Percentiles rank a stretch among this genome's conserved stretches.
These are phyloP conservation scores for Rhodotorula sp. DNA, from an alignment of 1,284 basidiomycete species.

Conservation along the genomic window DNA sequence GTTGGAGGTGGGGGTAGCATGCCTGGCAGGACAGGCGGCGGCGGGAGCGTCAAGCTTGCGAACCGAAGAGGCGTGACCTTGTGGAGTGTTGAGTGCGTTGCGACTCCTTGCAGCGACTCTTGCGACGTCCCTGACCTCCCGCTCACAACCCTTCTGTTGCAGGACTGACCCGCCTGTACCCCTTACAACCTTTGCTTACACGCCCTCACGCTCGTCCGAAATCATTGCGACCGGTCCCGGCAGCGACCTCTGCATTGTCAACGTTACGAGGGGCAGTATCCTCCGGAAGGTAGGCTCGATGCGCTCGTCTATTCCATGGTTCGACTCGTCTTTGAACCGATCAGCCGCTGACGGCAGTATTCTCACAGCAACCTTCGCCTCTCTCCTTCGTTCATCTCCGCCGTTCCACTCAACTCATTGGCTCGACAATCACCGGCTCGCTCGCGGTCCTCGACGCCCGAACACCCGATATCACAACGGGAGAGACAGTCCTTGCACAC, in stretches of 20 bases:
- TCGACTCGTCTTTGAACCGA: too few relatives aligned
- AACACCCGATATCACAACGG: conserved; percentile 30
- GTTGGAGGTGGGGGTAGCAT: conserved; percentile 42
- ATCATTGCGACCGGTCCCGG: conserved; percentile 38
- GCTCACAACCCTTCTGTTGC: not conserved
- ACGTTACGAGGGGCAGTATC: conserved; percentile 32
- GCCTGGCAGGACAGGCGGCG: conserved; percentile 5
- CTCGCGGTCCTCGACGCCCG: conserved; percentile 43
- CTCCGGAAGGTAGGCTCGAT: conserved; percentile 27
- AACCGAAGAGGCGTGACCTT: conserved; percentile 49
- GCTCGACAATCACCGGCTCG: conserved; percentile 35
- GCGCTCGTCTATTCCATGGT: not conserved
- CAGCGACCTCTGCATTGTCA: conserved; percentile 33
- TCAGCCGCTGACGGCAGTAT: not conserved
- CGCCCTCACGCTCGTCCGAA: conserved; percentile 37
- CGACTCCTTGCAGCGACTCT: not conserved
- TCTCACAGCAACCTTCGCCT: conserved; percentile 27
- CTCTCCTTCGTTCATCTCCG: conserved; percentile 31
- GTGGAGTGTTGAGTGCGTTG: conserved; percentile 47
- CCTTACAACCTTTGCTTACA: conserved; percentile 36
- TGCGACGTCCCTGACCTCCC: not conserved
- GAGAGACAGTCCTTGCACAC: conserved; percentile 66
- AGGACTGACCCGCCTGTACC: conserved; percentile 33
- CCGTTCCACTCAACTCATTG: conserved; percentile 38
- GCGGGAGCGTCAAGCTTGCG: conserved; percentile 48